phyloP scores from a whole-genome alignment of 1,284 basidiomycete species.

The Cryptococcus hybrid region DNA sequence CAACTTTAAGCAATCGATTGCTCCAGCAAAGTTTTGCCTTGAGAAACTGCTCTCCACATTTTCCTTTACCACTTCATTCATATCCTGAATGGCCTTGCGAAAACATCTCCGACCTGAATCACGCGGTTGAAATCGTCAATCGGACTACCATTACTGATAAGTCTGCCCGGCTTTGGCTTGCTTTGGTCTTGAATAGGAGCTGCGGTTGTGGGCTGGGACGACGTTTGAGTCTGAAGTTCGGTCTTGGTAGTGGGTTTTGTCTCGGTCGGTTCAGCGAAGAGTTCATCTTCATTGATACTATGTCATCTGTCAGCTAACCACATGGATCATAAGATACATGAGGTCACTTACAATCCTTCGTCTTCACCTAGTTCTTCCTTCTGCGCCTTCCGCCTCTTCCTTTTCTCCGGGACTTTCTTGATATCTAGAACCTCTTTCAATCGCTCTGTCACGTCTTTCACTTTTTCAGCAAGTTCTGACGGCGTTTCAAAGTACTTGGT shows the following conservation, averaged over 20 bases:
- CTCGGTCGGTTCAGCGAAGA: slow-evolving; percentile 29
- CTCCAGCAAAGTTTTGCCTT: slow-evolving; percentile 61
- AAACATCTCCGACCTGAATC: slow-evolving; percentile 58
- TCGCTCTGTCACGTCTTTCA: slow-evolving; percentile 59
- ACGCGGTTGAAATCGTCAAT: slow-evolving; percentile 22
- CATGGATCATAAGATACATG: not conserved
- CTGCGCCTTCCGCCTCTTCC: slow-evolving; percentile 56
- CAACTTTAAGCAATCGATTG: slow-evolving; percentile 67
- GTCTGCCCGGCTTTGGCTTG: slow-evolving; percentile 37
- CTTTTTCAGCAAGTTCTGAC: slow-evolving; percentile 61
- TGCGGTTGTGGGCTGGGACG: not conserved
- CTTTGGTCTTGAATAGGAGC: not conserved
- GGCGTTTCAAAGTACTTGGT: slow-evolving; percentile 81
- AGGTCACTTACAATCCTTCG: slow-evolving; percentile 51
- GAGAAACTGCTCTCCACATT: slow-evolving; percentile 69
- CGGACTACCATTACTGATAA: slow-evolving; percentile 58
- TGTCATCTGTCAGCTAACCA: not conserved
- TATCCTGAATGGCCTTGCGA: slow-evolving; percentile 68
- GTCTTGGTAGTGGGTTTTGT: slow-evolving; percentile 9
- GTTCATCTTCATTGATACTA: not conserved
- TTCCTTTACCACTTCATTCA: slow-evolving; percentile 67
- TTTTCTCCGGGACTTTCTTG: slow-evolving; percentile 51
- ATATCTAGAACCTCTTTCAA: slow-evolving; percentile 69
- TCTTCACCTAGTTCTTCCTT: slow-evolving; percentile 50
- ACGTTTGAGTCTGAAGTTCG: not conserved